Base-by-base conservation (phyloP, 805 yeast genomes). In the Kluyveromyces lactis region DNA sequence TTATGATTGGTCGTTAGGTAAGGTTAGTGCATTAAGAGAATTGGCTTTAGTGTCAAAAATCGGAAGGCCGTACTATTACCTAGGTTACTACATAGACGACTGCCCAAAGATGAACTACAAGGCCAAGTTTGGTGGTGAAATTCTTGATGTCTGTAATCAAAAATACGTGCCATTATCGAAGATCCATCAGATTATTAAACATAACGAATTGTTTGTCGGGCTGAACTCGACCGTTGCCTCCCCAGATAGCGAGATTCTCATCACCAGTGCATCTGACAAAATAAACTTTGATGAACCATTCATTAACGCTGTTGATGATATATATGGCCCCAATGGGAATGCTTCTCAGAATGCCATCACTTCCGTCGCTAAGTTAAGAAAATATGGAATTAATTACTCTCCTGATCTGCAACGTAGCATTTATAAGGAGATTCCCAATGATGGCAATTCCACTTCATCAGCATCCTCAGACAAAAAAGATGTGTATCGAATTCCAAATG, bases 91-190 rank as follows among this genome's bases (percentile, higher is more conserved):
- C 52, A 77, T 86, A 33, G 78, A 78, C 4, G 87, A 81, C 47
- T 85, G 95, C 56, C 68, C 64, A 1, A 87, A 87, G 58, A 86
- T 87, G 95, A 68, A 65, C 34, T 89, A 89, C 54, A 87, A 87
- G 60, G 76, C 71, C 19, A 73, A 76, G 44, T 86, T 81, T 58
- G 90, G 90, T 1, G 92, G 89, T 4, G 82, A 81, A 47, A 51
- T 83, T 4, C 55, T 81, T 33, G 87, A 83, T 51, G 58, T 77
- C 12, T 62, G 69, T 41, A 71, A 67, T 37, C 64, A 67, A 35
- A 56, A 62, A 18, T 79, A 64, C 49, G 62, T 68, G 17, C 48
- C 56, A 1, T 42, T 63, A 16, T 28, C 41, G 2, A 43, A 42
- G 8, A 21, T 46, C 7, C 38, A 44, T 8, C 31, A 47, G 3